Base-by-base conservation (phyloP, 2,329 filamentous ascomycete species). In the Acephala macrosclerotiorum region DNA sequence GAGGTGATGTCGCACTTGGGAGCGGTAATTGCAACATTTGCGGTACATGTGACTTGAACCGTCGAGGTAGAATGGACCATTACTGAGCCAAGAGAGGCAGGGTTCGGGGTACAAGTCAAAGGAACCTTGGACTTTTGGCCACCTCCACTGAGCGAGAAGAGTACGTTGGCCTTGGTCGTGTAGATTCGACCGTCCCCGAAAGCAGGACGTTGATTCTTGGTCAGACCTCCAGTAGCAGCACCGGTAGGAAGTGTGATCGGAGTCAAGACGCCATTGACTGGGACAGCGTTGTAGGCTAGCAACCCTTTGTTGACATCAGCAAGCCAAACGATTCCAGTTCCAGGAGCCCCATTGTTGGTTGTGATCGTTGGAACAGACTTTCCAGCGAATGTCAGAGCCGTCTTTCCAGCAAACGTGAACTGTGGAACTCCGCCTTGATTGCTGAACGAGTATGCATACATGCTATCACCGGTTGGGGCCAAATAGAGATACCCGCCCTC, bases 151-250 rank as follows among this genome's bases (percentile, higher is more conserved):
- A 57, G 26, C 14, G 25, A 14, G 3, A 53, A 3, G 9, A 56
- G 11, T 18, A 25, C 29, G 45, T 77, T 75, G 2, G 76, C 82
- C 0, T 80, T 83, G 9, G 82, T 83, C 16, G 86, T 74, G 65
- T 87, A 88, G 2, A 82, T 79, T 64, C 82, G 80, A 0, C 82
- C 84, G 62, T 88, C 79, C 2, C 85, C 85, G 63, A 88, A 87
- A 3, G 84, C 83, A 0, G 85, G 82, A 2, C 85, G 79, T 1
- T 81, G 82, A 67, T 87, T 87, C 75, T 88, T 88, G 53, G 79
- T 83, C 5, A 83, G 79, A 0, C 82, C 83, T 20, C 80, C 81
- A 66, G 86, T 85, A 1, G 79, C 79, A 1, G 79, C 79, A 25
- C 82, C 80, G 2, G 42, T 35, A 53, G 83, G 75, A 11, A 66